Percentiles rank a stretch among this genome's conserved stretches.
Evolutionary conservation across 1,139 yeast genomes (phyloP).

Genomic region (Pichia sorboxylosa): DNA sequence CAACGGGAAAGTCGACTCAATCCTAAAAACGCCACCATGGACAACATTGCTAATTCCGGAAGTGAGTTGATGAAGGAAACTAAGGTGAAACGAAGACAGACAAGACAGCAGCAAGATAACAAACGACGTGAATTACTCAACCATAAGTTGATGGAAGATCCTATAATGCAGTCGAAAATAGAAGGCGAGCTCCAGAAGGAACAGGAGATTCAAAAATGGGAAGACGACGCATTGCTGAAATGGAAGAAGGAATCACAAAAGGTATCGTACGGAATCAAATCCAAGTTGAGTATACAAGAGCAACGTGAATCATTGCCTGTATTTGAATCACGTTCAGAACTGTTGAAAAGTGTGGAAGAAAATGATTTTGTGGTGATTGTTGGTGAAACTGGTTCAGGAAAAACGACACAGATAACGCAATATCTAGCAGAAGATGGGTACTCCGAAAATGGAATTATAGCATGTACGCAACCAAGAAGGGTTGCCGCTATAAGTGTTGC

Average conservation of each 20-base stretch:
- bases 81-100: slow-evolving; percentile 45
- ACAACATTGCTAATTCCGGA: slow-evolving; percentile 67
- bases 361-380: slow-evolving; percentile 79
- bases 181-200: slow-evolving; percentile 14
- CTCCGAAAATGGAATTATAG: slow-evolving; percentile 65
- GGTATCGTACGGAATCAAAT: slow-evolving; percentile 43
- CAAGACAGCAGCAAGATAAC: slow-evolving; percentile 37
- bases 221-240: slow-evolving; percentile 24
- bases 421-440: slow-evolving; percentile 84
- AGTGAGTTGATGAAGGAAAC: slow-evolving; percentile 57
- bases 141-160: slow-evolving; percentile 31
- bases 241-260: slow-evolving; percentile 41
- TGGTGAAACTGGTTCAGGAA: slow-evolving; percentile 82
- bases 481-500: slow-evolving; percentile 68
- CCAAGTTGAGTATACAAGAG: slow-evolving; percentile 41
- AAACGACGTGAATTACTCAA: slow-evolving; percentile 22
- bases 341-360: slow-evolving; percentile 45
- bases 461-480: slow-evolving; percentile 66
- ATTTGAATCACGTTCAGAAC: slow-evolving; percentile 43
- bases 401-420: slow-evolving; percentile 53
- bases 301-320: slow-evolving; percentile 71
- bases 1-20: slow-evolving; percentile 1
- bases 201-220: slow-evolving; percentile 16
- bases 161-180: slow-evolving; percentile 18
- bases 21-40: slow-evolving; percentile 32